Evolutionary conservation across 2,329 filamentous ascomycete genomes (phyloP).

Genomic region (Whalleya microplaca): DNA sequence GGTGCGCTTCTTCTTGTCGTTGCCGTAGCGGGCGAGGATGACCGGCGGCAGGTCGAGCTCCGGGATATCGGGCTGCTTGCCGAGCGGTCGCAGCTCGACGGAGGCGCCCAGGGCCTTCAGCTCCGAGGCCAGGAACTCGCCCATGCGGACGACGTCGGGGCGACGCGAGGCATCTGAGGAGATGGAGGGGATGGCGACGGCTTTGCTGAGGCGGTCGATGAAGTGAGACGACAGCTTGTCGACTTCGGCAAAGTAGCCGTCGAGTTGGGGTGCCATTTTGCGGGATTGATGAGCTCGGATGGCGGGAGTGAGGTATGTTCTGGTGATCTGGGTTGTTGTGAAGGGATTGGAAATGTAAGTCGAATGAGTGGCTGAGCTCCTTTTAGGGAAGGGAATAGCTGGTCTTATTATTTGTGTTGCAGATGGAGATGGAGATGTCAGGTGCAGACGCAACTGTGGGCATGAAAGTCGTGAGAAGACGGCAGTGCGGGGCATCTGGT

Average conservation of each 20-base stretch:
- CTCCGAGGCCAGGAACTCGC: slow-evolving; percentile 83
- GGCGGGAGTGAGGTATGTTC: slow-evolving; percentile 57
- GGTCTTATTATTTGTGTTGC: slow-evolving; percentile 7
- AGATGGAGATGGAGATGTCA: slow-evolving; percentile 7
- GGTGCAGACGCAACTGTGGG: slow-evolving; percentile 12
- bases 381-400: neutral
- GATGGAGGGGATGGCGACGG: slow-evolving; percentile 93
- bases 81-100: slow-evolving; percentile 84
- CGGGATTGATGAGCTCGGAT: slow-evolving; percentile 62
- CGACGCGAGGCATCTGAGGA: slow-evolving; percentile 89
- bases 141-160: slow-evolving; percentile 95
- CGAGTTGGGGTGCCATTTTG: slow-evolving; percentile 89
- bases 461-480: slow-evolving; percentile 14
- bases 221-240: slow-evolving; percentile 79
- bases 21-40: slow-evolving; percentile 88
- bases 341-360: neutral
- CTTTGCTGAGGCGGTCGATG: slow-evolving; percentile 86
- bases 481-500: slow-evolving; percentile 28
- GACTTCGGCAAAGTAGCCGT: slow-evolving; percentile 91
- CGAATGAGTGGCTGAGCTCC: neutral
- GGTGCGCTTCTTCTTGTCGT: slow-evolving; percentile 88
- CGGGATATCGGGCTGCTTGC: slow-evolving; percentile 90
- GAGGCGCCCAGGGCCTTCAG: slow-evolving; percentile 82
- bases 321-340: slow-evolving; percentile 20
- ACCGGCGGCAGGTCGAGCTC: slow-evolving; percentile 91